Conservation (phyloP, 2,329 filamentous ascomycete genomes). For the Claviceps cyperi region DNA sequence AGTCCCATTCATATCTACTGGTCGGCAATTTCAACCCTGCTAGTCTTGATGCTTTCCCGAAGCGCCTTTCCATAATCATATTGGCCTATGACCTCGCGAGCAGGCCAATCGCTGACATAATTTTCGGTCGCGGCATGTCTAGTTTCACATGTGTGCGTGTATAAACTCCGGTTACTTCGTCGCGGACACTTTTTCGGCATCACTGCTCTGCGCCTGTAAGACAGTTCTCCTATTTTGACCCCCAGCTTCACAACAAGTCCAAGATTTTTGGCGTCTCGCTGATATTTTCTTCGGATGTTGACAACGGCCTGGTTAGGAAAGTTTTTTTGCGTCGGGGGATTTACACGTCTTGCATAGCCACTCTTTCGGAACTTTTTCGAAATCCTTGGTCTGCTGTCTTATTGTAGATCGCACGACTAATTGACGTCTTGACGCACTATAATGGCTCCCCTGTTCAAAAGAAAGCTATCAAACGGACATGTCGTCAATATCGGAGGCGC, state of each 20-base stretch:
- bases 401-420: neutral
- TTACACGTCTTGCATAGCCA: neutral
- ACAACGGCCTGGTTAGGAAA: neutral
- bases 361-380: too few species aligned
- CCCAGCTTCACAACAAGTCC: neutral
- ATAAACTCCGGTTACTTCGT: neutral
- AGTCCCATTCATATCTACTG: neutral
- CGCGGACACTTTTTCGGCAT: neutral
- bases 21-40: neutral
- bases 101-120: neutral
- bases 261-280: neutral
- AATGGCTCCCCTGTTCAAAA: neutral
- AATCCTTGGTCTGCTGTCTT: neutral
- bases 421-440: neutral
- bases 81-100: neutral
- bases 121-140: neutral
- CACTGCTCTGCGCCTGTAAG: neutral
- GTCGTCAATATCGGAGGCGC: conserved; percentile 26
- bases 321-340: neutral
- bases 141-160: neutral
- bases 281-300: neutral
- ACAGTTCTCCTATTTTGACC: neutral
- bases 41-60: neutral
- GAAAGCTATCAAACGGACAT: conserved; percentile 13
- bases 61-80: neutral